A percentile compares a stretch with the other conserved stretches of the same genome.
phyloP scores from a whole-genome alignment of 1,139 yeast genomes.

The Magnusiomyces sp. region DNA sequence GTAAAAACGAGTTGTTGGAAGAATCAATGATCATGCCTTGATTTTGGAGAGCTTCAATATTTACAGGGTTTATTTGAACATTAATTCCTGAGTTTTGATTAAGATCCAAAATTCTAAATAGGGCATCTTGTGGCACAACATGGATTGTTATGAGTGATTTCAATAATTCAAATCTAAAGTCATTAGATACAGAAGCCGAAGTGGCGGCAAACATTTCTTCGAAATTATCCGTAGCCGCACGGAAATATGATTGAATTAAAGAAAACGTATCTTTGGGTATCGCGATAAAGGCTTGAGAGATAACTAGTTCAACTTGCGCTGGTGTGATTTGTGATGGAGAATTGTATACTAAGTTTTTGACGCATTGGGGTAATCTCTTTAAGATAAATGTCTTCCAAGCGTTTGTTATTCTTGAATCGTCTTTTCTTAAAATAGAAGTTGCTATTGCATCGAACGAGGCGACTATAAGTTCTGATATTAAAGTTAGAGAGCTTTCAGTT shows the following conservation, averaged over 20 bases:
- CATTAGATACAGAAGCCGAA: not conserved
- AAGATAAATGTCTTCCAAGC: slow-evolving; percentile 29
- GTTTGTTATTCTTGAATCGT: slow-evolving; percentile 19
- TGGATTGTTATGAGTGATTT: not conserved
- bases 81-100: slow-evolving; percentile 15
- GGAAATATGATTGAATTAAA: slow-evolving; percentile 3
- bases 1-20: slow-evolving; percentile 3
- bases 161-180: not conserved
- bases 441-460: slow-evolving; percentile 33
- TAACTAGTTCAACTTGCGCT: slow-evolving; percentile 19
- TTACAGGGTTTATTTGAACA: slow-evolving; percentile 17
- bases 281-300: slow-evolving; percentile 22
- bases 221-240: slow-evolving; percentile 28
- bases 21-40: slow-evolving; percentile 10
- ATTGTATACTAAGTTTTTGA: slow-evolving; percentile 16
- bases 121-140: not conserved
- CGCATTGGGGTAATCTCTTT: slow-evolving; percentile 25
- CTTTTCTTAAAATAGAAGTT: slow-evolving; percentile 25
- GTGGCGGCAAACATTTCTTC: slow-evolving; percentile 38
- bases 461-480: slow-evolving; percentile 27
- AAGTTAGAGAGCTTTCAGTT: slow-evolving; percentile 23
- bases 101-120: not conserved
- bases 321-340: slow-evolving; percentile 12
- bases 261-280: slow-evolving; percentile 24
- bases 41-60: slow-evolving; percentile 5